phyloP scores from a whole-genome alignment of 2,329 filamentous ascomycete genomes.

The Acephala macrosclerotiorum region DNA sequence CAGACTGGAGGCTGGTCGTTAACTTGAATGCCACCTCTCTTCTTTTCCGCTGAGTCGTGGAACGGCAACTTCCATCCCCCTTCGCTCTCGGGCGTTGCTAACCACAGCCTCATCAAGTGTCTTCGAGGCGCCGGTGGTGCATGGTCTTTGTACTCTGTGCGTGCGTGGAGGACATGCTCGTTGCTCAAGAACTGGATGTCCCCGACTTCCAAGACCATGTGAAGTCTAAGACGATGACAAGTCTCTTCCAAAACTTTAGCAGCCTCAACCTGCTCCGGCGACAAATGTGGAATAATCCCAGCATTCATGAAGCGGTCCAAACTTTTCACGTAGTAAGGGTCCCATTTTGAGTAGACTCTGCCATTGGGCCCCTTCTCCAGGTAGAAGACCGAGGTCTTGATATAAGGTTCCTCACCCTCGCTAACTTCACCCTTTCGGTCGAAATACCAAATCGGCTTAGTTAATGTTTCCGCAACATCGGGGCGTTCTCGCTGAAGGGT shows the following conservation, averaged over 20 bases:
- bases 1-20: conserved; percentile 79
- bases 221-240: conserved; percentile 69
- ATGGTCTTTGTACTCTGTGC: conserved; percentile 80
- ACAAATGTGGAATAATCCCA: conserved; percentile 76
- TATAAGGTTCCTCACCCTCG: conserved; percentile 76
- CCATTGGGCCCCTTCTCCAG: conserved; percentile 72
- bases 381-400: conserved; percentile 76
- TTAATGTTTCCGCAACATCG: conserved; percentile 78
- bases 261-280: conserved; percentile 72
- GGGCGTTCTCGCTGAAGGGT: conserved; percentile 76
- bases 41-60: conserved; percentile 82
- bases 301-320: conserved; percentile 76
- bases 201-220: conserved; percentile 87
- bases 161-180: conserved; percentile 79
- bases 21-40: conserved; percentile 88
- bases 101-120: conserved; percentile 85
- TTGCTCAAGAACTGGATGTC: conserved; percentile 91
- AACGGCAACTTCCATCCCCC: conserved; percentile 88
- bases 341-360: conserved; percentile 84
- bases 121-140: conserved; percentile 73
- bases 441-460: conserved; percentile 87
- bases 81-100: conserved; percentile 81
- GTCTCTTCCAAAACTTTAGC: conserved; percentile 74
- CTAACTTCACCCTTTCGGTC: conserved; percentile 88
- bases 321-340: conserved; percentile 86